Percentiles rank a stretch among this genome's conserved stretches.
Conservation (phyloP, 2,329 filamentous ascomycete species). For the Talaromyces sp. region DNA sequence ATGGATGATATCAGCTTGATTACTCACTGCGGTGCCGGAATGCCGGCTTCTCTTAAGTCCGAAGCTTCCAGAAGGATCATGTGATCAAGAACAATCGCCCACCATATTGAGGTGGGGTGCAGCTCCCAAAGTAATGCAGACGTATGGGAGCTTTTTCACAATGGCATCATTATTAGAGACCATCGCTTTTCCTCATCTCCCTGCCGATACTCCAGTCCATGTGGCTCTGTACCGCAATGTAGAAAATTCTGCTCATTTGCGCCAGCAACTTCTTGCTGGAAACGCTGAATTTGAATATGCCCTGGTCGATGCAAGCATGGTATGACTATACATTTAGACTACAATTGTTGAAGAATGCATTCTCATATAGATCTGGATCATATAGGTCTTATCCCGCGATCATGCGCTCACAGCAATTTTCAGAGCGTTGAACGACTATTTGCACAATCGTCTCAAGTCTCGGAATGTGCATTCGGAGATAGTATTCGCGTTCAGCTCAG, state of each 20-base stretch:
- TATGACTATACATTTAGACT: conserved; percentile 43
- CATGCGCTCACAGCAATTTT: conserved; percentile 78
- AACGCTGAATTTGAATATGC: conserved; percentile 91
- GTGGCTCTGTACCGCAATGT: conserved; percentile 76
- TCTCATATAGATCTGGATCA: conserved; percentile 9
- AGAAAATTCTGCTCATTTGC: conserved; percentile 74
- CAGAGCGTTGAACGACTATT: conserved; percentile 70
- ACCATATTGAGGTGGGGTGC: conserved; percentile 3
- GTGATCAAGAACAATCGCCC: conserved; percentile 7
- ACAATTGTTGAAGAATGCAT: conserved; percentile 1
- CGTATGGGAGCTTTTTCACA: conserved; percentile 2
- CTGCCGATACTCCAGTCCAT: conserved; percentile 67
- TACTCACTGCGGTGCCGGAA: conserved; percentile 24
- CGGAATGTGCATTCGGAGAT: conserved; percentile 89
- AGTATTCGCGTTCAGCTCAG: conserved; percentile 76
- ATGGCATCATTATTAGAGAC: conserved; percentile 58
- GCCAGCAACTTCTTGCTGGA: conserved; percentile 79
- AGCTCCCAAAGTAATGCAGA: background rate
- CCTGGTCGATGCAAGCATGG: conserved; percentile 81
- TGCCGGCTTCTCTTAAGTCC: conserved; percentile 24
- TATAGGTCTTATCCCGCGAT: conserved; percentile 68
- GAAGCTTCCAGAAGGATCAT: conserved; percentile 25
- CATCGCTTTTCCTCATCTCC: conserved; percentile 74
- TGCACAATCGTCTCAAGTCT: conserved; percentile 68
- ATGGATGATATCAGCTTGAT: conserved; percentile 35